Evolutionary conservation across 1,284 basidiomycete genomes (phyloP).

Genomic region (Irpex rosettiformis): DNA sequence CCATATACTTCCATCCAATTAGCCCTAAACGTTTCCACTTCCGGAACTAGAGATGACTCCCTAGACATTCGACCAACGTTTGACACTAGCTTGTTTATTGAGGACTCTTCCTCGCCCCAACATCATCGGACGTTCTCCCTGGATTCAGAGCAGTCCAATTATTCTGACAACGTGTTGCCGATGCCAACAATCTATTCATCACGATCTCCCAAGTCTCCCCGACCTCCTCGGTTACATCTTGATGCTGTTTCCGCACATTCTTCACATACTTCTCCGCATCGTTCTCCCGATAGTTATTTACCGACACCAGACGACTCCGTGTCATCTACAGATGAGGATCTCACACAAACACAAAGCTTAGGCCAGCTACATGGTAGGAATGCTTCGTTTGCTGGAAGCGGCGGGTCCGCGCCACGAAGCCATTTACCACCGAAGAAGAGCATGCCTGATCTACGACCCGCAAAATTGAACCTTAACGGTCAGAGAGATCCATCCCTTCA

Average conservation of each 20-base stretch:
- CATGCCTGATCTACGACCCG: constrained; percentile 78
- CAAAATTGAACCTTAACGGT: constrained; percentile 37
- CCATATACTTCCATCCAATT: not conserved
- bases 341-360: constrained; percentile 15
- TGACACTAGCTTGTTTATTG: constrained; percentile 3
- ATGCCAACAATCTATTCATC: constrained; percentile 12
- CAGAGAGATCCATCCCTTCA: constrained; percentile 17
- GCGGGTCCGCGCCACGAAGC: constrained; percentile 23
- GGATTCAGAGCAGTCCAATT: constrained; percentile 56
- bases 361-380: constrained; percentile 48
- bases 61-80: constrained; percentile 5
- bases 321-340: constrained; percentile 28
- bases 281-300: constrained; percentile 54
- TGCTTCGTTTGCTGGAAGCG: constrained; percentile 47
- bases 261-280: constrained; percentile 39
- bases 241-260: constrained; percentile 39
- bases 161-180: constrained; percentile 32
- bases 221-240: constrained; percentile 50
- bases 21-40: constrained; percentile 6
- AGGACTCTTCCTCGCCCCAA: constrained; percentile 9
- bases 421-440: constrained; percentile 55
- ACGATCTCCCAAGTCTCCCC: constrained; percentile 35
- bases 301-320: constrained; percentile 57
- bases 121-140: constrained; percentile 62
- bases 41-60: constrained; percentile 16